Evolutionary conservation across 345 rosid genomes (phyloP).

Genomic region (Lepidium didymum): DNA sequence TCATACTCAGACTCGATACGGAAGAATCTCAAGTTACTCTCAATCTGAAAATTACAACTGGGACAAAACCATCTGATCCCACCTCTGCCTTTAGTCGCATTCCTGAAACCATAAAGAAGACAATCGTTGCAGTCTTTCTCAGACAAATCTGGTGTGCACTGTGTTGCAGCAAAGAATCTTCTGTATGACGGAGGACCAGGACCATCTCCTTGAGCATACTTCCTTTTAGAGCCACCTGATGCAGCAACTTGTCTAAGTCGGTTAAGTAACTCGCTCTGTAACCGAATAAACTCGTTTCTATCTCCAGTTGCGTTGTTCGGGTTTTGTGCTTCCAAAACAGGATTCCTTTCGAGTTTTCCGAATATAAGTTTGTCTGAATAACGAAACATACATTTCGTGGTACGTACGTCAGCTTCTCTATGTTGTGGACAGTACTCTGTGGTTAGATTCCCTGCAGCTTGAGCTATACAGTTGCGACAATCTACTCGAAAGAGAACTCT

Average conservation of each 20-base stretch:
- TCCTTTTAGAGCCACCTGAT: slow-evolving; percentile 1
- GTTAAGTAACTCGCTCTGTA: slow-evolving; percentile 8
- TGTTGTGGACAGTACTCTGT: not conserved
- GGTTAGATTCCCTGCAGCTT: not conserved
- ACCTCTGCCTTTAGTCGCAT: not conserved
- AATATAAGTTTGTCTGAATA: slow-evolving; percentile 3
- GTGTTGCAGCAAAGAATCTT: not conserved
- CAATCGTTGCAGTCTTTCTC: not conserved
- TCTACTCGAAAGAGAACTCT: slow-evolving; percentile 2
- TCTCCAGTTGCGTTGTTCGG: not conserved
- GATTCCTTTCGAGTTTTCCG: not conserved
- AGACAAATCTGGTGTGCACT: slow-evolving; percentile 18
- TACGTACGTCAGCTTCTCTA: slow-evolving; percentile 1
- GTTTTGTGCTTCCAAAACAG: not conserved
- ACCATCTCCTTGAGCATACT: slow-evolving; percentile 19
- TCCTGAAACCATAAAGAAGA: not conserved
- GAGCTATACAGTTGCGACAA: not conserved
- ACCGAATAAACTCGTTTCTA: not conserved
- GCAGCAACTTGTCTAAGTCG: not conserved
- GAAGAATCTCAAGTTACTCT: slow-evolving; percentile 10
- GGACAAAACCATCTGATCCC: slow-evolving; percentile 23
- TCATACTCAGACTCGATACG: not conserved
- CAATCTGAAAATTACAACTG: slow-evolving; percentile 12
- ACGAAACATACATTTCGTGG: slow-evolving; percentile 20
- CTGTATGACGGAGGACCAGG: not conserved